Evolutionary conservation across 352 stramenopile species (phyloP), one percentile per base, ranked within the genome.

Genomic region (Pythium biforme): DNA sequence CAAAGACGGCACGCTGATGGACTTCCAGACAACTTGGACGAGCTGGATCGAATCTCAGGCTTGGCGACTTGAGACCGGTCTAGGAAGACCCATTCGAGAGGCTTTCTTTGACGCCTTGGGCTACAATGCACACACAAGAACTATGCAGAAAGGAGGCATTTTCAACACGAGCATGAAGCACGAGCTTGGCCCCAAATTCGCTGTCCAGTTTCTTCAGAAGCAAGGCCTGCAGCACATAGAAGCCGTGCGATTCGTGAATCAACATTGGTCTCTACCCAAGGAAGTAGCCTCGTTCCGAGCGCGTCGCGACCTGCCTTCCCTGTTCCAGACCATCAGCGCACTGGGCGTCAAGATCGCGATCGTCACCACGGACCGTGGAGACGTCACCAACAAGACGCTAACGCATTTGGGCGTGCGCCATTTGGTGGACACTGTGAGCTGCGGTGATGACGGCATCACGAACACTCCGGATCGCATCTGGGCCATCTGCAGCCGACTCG

Each of bases 321-420:
- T 82, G 27, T 82, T 82, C 49, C 55, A 52, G 23, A 68, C 53
- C 3, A 70, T 79, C 39, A 59, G 59, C 27, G 34, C 51, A 23
- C 72, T 79, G 22, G 70, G 70, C 12, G 70, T 81, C 29, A 81
- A 81, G 62, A 85, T 86, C 54, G 77, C 75, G 27, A 65, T 85
- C 14, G 61, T 72, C 52, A 87, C 77, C 4, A 77, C 71, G 1
- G 77, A 87, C 55, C 73, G 74, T 40, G 68, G 77, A 37, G 73
- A 58, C 14, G 45, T 65, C 4, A 85, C 76, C 2, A 26, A 62
- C 23, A 58, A 63, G 26, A 77, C 72, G 31, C 55, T 87, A 20
- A 48, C 50, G 15, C 64, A 74, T 46, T 61, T 85, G 3, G 41
- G 63, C 11, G 47, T 87, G 5, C 50, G 46, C 0, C 29, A 69